Evolutionary conservation across 2,329 filamentous ascomycete species (phyloP), one percentile per base, ranked within the genome.

Genomic region (Elsinoe fawcettii): DNA sequence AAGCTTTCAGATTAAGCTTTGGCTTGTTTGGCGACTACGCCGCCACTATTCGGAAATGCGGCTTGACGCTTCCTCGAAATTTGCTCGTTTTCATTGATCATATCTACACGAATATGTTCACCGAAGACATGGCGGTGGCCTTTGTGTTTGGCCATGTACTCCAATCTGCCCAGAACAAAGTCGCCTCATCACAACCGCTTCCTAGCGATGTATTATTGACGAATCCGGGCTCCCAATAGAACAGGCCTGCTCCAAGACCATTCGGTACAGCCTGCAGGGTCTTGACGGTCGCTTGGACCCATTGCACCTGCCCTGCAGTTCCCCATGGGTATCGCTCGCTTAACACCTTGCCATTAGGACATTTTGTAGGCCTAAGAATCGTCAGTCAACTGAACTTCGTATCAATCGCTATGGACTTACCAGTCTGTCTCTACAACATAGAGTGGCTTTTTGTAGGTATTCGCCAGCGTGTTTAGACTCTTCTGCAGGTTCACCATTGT

Each of bases 381-480:
- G 34, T 37, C 14, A 37, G 11, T 12, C 34, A n/a, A 12, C 3
- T n/a, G 5, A 6, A n/a, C 14, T 12, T 37, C 34, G 34, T 3
- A 37, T 12, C 3, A 3, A 37, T 30, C 6, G 11, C 34, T 4
- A n/a, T 37, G 14, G 34, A 37, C 34, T 12, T 14, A 37, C 65
- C 66, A 69, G 43, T 69, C 63, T 9, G 67, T 69, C 61, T 69
- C 67, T 3, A 66, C 67, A 16, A 69, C 62, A 54, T 68, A 65
- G 11, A 69, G 59, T 6, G 67, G 66, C 60, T 70, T 70, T 14
- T 59, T 57, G 59, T 69, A 70, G 37, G 62, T 63, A 12, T 57
- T 59, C 6, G 66, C 66, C 2, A 70, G 51, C 9, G 60, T 60
- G 8, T 62, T 62, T 39, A 70, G 53, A 5, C 61, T 59, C 1